Base-by-base conservation (phyloP, 1,139 yeast genomes). In the Pichia inconspicua region DNA sequence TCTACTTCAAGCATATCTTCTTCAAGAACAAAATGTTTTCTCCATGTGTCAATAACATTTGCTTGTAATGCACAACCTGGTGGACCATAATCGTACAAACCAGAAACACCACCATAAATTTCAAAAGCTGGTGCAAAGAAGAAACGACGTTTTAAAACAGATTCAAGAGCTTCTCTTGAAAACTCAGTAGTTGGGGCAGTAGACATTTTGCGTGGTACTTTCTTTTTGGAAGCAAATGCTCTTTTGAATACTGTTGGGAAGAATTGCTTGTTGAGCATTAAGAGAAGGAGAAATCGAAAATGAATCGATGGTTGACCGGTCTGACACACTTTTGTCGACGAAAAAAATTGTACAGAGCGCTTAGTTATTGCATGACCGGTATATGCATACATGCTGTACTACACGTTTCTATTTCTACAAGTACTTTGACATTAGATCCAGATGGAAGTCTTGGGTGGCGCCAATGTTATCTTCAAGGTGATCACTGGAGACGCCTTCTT, bases 1-100 rank as follows among this genome's bases (percentile, higher is more conserved):
- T 94, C 98, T 51, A 94, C 97, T 69, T 94, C 99, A 66, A 90
- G 78, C 97, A 94, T 94, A 64, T 92, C 97, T 72, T 94, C 99
- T 69, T 94, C 97, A 57, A 94, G 75, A 55, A 94, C 82, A 66
- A 94, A 94, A 70, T 94, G 99, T 69, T 90, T 92, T 74, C 97
- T 84, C 98, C 98, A 94, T 44, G 81, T 78, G 64, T 94, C 98
- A 54, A 94, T 73, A 55, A 94, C 78, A 68, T 92, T 92, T 61
- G 97, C 95, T 73, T 92, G 97, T 69, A 94, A 80, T 14, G 98
- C 95, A 73, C 97, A 90, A 53, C 98, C 98, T 67, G 98, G 97
- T 54, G 99, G 99, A 71, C 99, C 99, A 65, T 89, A 94, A 68
- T 94, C 99, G 68, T 88, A 94, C 52, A 94, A 76, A 57, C 99